Evolutionary conservation across 1,139 yeast genomes (phyloP), one percentile per base, ranked within the genome.

Genomic region (Magnusiomyces fungicola): DNA sequence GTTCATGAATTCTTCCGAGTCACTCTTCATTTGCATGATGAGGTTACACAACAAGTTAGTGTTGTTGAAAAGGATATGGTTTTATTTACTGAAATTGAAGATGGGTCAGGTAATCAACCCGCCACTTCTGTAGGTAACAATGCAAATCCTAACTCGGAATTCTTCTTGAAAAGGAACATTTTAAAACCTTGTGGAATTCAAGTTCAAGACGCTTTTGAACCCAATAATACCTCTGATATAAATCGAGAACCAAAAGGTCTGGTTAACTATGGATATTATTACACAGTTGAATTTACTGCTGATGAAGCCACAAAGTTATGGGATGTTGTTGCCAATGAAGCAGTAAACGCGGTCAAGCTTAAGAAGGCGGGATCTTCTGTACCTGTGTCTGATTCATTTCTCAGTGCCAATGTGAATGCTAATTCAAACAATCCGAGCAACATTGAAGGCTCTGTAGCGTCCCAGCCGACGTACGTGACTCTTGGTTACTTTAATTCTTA

Each of bases 191-290:
- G 5, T 32, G 36, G 36, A 5, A 14, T 32, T 5, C 36, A 32
- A 32, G 36, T 32, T 6, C 6, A 7, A 32, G 36, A 32, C 9
- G 36, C 36, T 5, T 32, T 32, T 32, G 36, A 12, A 27, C 41
- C 19, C n/a, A 18, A 38, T 14, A 38, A 38, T 22, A 22, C 25
- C 3, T 7, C 30, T 12, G 30, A 12, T 27, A 12, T 7, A 12
- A 27, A 27, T 27, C 12, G 16, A 14, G 16, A 5, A 7, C 36
- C 18, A 18, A 32, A 32, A 9, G 36, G 36, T 5, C 36, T 5
- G 16, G 41, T 38, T 29, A 38, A 38, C 29, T 38, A 38, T 12
- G 41, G 41, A 16, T 38, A 38, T 18, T 38, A 19, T 18, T 38
- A 38, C 29, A 38, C 12, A 12, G 25, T 38, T 21, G 27, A 22